Evolutionary conservation across 2,329 filamentous ascomycete species (phyloP).

Genomic region (Aspergillus piperis): DNA sequence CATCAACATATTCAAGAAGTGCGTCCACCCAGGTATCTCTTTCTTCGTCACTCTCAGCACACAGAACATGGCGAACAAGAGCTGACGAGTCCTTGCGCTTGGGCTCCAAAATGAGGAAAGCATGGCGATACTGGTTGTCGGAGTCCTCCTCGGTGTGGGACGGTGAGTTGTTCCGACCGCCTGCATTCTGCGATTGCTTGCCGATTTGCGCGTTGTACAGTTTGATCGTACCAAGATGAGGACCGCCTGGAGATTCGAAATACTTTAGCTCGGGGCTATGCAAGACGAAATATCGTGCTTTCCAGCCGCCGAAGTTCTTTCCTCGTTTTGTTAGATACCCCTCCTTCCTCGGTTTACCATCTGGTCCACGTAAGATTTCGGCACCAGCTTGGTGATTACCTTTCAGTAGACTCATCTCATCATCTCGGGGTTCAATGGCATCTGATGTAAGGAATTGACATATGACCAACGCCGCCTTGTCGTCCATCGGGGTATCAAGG

Average conservation of each 20-base stretch:
- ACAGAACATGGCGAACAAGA: constrained; percentile 88
- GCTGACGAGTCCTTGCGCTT: constrained; percentile 93
- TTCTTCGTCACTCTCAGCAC: constrained; percentile 90
- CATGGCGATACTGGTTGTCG: constrained; percentile 94
- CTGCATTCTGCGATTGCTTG: constrained; percentile 73
- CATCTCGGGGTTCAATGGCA: constrained; percentile 57
- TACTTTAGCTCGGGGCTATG: constrained; percentile 78
- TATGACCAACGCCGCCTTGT: constrained; percentile 72
- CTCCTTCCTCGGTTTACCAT: constrained; percentile 71
- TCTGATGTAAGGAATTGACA: constrained; percentile 81
- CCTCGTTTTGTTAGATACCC: constrained; percentile 95
- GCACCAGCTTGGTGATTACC: constrained; percentile 34
- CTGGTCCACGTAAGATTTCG: constrained; percentile 52
- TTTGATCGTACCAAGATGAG: constrained; percentile 91
- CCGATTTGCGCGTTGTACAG: constrained; percentile 88
- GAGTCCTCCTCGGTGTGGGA: constrained; percentile 68
- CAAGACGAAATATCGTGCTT: constrained; percentile 73
- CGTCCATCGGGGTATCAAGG: constrained; percentile 78
- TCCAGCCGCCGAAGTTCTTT: constrained; percentile 99
- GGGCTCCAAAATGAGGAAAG: constrained; percentile 90
- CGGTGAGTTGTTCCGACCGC: constrained; percentile 60
- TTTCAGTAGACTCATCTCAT: constrained; percentile 54
- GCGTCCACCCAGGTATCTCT: constrained; percentile 93
- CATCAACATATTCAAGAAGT: constrained; percentile 82
- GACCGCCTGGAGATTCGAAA: constrained; percentile 85